These are phyloP conservation scores for Solanum hybrid DNA, from an alignment of 305 asterid species.

Conservation along the genomic window DNA sequence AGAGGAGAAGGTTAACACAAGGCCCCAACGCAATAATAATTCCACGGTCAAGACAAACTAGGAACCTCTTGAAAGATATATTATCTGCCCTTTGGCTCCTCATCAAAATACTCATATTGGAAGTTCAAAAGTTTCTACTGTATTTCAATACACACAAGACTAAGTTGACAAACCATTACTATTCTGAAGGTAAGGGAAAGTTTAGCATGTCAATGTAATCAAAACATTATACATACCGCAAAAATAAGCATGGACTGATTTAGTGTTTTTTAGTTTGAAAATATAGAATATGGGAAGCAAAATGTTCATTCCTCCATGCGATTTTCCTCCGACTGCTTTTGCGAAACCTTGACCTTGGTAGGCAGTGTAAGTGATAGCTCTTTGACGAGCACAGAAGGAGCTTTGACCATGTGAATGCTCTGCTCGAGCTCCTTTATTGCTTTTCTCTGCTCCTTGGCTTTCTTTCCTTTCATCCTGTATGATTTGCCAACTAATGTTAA, in stretches of 20 bases:
- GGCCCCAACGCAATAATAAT: background rate
- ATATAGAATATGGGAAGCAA: background rate
- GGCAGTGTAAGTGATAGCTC: slow-evolving; percentile 42
- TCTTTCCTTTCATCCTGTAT: slow-evolving; percentile 59
- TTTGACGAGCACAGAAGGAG: slow-evolving; percentile 33
- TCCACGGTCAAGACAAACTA: background rate
- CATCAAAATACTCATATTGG: background rate
- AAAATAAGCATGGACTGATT: too few species aligned
- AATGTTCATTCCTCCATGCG: background rate
- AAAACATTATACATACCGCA: too few species aligned
- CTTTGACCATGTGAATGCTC: slow-evolving; percentile 49
- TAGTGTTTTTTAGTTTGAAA: background rate
- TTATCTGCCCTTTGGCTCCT: background rate
- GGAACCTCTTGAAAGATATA: background rate
- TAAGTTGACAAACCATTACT: too few species aligned
- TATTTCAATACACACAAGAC: too few species aligned
- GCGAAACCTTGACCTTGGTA: slow-evolving; percentile 35
- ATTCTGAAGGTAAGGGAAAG: too few species aligned
- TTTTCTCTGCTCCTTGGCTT: slow-evolving; percentile 27
- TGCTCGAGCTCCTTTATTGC: slow-evolving; percentile 40
- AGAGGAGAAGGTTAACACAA: background rate
- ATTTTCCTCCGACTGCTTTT: too few species aligned
- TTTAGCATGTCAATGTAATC: too few species aligned
- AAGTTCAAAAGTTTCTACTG: background rate
- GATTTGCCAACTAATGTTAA: slow-evolving; percentile 3